phyloP scores from a whole-genome alignment of 2,329 filamentous ascomycete genomes.

The Beauveria varroae region DNA sequence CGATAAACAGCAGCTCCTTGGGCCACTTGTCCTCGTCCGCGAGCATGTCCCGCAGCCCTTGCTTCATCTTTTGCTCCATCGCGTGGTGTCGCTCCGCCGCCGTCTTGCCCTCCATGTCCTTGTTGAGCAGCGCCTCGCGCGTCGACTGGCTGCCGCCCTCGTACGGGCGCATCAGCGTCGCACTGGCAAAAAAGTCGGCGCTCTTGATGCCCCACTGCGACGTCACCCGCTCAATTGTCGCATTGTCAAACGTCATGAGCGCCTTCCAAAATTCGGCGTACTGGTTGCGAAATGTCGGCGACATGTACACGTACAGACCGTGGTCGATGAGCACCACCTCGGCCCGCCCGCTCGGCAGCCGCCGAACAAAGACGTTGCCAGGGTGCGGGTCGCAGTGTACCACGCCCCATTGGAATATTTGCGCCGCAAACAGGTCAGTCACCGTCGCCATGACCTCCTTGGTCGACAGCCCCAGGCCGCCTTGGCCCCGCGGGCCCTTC shows the following conservation, averaged over 20 bases:
- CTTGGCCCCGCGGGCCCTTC: slow-evolving; percentile 63
- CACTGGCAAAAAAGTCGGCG: slow-evolving; percentile 83
- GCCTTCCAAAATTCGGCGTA: slow-evolving; percentile 92
- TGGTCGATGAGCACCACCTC: slow-evolving; percentile 97
- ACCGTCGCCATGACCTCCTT: slow-evolving; percentile 94
- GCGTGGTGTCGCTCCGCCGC: slow-evolving; percentile 73
- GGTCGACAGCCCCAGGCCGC: slow-evolving; percentile 74
- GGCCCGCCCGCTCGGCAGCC: slow-evolving; percentile 70
- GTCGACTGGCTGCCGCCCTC: slow-evolving; percentile 70
- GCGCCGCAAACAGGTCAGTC: slow-evolving; percentile 91
- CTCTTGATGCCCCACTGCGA: slow-evolving; percentile 80
- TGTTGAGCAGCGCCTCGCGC: slow-evolving; percentile 57
- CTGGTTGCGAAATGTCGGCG: slow-evolving; percentile 71
- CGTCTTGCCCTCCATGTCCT: slow-evolving; percentile 38
- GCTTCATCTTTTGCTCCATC: slow-evolving; percentile 80
- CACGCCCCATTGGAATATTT: slow-evolving; percentile 95
- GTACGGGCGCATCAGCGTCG: slow-evolving; percentile 85
- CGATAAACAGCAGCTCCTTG: slow-evolving; percentile 85
- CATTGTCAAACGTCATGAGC: slow-evolving; percentile 88
- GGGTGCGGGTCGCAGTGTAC: slow-evolving; percentile 97
- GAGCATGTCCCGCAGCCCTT: slow-evolving; percentile 60
- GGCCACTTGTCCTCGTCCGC: slow-evolving; percentile 84
- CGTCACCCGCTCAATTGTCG: slow-evolving; percentile 65
- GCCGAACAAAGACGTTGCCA: slow-evolving; percentile 92
- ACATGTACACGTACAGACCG: slow-evolving; percentile 90